Percentiles rank a stretch among this genome's conserved stretches.
Evolutionary conservation across 352 stramenopile species (phyloP).

Genomic region (Phytopythium sindhum): DNA sequence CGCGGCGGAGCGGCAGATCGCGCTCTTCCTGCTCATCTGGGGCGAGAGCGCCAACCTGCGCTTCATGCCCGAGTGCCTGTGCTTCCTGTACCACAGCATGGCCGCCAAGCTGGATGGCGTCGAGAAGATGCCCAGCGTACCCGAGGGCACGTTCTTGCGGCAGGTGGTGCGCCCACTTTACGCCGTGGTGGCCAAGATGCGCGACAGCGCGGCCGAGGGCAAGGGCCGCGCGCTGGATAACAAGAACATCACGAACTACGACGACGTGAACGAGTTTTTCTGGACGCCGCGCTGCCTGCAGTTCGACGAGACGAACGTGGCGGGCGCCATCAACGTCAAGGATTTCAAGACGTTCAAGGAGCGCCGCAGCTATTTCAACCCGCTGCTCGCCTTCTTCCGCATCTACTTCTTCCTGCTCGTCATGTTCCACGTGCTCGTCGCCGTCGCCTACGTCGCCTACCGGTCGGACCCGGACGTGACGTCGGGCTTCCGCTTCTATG

Average conservation of each 20-base stretch:
- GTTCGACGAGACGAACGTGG: slow-evolving; percentile 82
- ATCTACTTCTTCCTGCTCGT: slow-evolving; percentile 88
- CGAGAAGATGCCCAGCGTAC: slow-evolving; percentile 51
- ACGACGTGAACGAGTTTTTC: slow-evolving; percentile 91
- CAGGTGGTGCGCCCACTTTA: slow-evolving; percentile 78
- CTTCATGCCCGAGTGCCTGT: slow-evolving; percentile 89
- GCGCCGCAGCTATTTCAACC: slow-evolving; percentile 76
- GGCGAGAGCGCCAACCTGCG: slow-evolving; percentile 81
- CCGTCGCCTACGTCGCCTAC: slow-evolving; percentile 78
- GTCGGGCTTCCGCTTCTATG: slow-evolving; percentile 62
- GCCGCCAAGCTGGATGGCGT: slow-evolving; percentile 63
- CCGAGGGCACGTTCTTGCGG: slow-evolving; percentile 70
- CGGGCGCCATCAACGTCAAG: slow-evolving; percentile 55
- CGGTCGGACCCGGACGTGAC: slow-evolving; percentile 55
- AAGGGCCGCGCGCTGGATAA: slow-evolving; percentile 45
- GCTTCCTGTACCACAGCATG: slow-evolving; percentile 86
- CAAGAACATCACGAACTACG: slow-evolving; percentile 88
- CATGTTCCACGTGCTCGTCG: slow-evolving; percentile 75
- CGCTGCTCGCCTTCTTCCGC: slow-evolving; percentile 79
- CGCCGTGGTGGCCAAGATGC: slow-evolving; percentile 50
- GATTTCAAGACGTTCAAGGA: slow-evolving; percentile 88
- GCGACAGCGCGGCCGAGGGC: slow-evolving; percentile 16
- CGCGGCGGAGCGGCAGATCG: slow-evolving; percentile 55
- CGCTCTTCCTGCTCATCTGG: slow-evolving; percentile 86
- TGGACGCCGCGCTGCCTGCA: slow-evolving; percentile 71